phyloP scores from a whole-genome alignment of 495 filamentous ascomycete species.

The Penicillium coprophilum region DNA sequence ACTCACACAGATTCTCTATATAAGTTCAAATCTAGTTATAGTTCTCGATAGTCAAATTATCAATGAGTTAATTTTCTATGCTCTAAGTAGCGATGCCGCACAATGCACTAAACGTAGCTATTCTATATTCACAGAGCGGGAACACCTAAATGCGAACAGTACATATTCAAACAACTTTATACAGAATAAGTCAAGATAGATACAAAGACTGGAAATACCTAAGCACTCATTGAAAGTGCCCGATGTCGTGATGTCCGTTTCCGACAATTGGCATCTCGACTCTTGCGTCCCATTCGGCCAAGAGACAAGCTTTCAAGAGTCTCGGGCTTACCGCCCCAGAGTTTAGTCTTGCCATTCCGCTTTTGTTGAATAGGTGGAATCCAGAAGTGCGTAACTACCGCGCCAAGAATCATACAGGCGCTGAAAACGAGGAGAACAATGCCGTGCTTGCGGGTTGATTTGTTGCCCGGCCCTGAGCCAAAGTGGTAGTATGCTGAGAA shows the following conservation, averaged over 20 bases:
- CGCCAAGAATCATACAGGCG: constrained; percentile 49
- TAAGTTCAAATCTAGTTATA: too few relatives aligned
- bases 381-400: constrained; percentile 45
- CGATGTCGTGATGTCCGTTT: constrained; percentile 23
- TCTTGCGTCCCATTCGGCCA: constrained; percentile 40
- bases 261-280: constrained; percentile 35
- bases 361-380: constrained; percentile 42
- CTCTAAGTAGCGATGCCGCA: too few relatives aligned
- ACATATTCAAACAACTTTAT: neutral
- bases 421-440: constrained; percentile 48
- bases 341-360: constrained; percentile 22
- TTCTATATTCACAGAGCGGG: neutral
- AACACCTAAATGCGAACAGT: neutral
- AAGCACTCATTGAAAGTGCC: constrained; percentile 24
- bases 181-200: neutral
- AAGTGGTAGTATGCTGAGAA: constrained; percentile 51
- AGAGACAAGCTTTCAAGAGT: constrained; percentile 43
- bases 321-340: constrained; percentile 44
- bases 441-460: constrained; percentile 40
- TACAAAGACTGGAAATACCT: neutral
- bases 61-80: too few relatives aligned
- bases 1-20: too few relatives aligned
- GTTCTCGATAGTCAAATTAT: too few relatives aligned
- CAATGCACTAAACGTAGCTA: neutral
- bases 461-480: constrained; percentile 30